These are phyloP conservation scores for Houttuynia cordata DNA, from an alignment of 164 flowering plant genomes.

Conservation along the genomic window DNA sequence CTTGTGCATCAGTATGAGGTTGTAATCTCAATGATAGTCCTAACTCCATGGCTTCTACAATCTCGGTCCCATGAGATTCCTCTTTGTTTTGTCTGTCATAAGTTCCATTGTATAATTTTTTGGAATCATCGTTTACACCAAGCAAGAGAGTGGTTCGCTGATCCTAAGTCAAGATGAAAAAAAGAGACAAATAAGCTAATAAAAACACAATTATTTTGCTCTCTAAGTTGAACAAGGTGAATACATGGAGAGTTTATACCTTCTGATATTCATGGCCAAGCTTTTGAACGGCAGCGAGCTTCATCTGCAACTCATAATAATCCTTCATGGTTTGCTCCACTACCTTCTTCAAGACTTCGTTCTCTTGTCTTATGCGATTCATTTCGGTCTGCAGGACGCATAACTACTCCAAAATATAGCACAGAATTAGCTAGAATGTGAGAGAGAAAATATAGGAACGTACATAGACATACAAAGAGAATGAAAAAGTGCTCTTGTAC, in stretches of 20 bases:
- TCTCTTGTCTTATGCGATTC: slow-evolving; percentile 61
- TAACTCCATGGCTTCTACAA: slow-evolving; percentile 21
- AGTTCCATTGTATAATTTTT: slow-evolving; percentile 1
- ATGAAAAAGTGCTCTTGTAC: background rate
- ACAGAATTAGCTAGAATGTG: slow-evolving; percentile 15
- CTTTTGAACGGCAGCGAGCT: slow-evolving; percentile 19
- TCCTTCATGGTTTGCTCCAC: slow-evolving; percentile 62
- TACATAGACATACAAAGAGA: background rate
- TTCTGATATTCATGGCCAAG: slow-evolving; percentile 21
- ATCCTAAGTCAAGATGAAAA: slow-evolving; percentile 20
- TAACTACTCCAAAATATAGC: background rate
- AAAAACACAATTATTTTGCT: too few species aligned
- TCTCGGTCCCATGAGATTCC: slow-evolving; percentile 8
- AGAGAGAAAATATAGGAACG: background rate
- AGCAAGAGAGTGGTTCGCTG: slow-evolving; percentile 27
- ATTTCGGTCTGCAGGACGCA: slow-evolving; percentile 37
- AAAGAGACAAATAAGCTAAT: background rate
- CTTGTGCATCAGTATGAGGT: slow-evolving; percentile 9
- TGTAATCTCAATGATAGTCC: slow-evolving; percentile 48
- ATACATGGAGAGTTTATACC: background rate
- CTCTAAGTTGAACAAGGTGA: too few species aligned
- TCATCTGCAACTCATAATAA: slow-evolving; percentile 49
- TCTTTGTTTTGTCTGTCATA: slow-evolving; percentile 5
- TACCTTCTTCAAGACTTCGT: slow-evolving; percentile 35
- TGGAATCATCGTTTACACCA: slow-evolving; percentile 6